Percentiles rank a stretch among this genome's conserved stretches.
These are phyloP conservation scores for Choanephora cucurbitarum DNA, from an alignment of 371 early-diverging fungal genomes.

Conservation along the genomic window DNA sequence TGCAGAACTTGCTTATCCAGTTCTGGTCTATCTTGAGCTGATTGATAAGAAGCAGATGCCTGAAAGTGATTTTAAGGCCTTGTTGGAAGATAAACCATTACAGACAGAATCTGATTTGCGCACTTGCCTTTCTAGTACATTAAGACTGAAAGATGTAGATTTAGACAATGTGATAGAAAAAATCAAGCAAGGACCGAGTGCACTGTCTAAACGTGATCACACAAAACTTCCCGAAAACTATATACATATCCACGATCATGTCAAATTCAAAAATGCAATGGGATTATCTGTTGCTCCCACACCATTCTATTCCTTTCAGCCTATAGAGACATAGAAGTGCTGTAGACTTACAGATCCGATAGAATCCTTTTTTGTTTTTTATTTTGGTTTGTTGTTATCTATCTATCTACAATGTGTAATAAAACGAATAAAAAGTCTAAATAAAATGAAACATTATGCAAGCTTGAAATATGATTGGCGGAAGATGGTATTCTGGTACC, in stretches of 20 bases:
- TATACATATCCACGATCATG: slow-evolving; percentile 47
- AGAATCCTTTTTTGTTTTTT: too few relatives aligned
- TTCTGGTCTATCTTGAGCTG: slow-evolving; percentile 5
- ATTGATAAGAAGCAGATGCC: slow-evolving; percentile 12
- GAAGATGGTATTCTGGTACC: too few relatives aligned
- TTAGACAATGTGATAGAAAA: slow-evolving; percentile 18
- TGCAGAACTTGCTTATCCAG: slow-evolving; percentile 24
- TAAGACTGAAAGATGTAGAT: slow-evolving; percentile 18
- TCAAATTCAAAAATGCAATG: slow-evolving; percentile 62
- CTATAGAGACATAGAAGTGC: too few relatives aligned
- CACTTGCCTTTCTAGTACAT: slow-evolving; percentile 2
- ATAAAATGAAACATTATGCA: too few relatives aligned
- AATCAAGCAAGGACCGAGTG: slow-evolving; percentile 25
- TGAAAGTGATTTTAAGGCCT: slow-evolving; percentile 20
- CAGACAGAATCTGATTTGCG: slow-evolving; percentile 18
- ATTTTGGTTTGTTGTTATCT: too few relatives aligned
- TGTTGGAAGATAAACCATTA: slow-evolving; percentile 3
- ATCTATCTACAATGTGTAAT: too few relatives aligned
- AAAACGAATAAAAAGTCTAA: too few relatives aligned
- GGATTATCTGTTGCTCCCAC: slow-evolving; percentile 59
- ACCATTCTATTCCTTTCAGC: slow-evolving; percentile 36
- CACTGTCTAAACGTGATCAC: slow-evolving; percentile 26
- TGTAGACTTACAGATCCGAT: too few relatives aligned
- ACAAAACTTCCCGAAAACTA: slow-evolving; percentile 42
- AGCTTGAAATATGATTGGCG: too few relatives aligned